Percentiles rank a stretch among this genome's conserved stretches.
Evolutionary conservation across 179 eudicot species (phyloP).

Genomic region (Monotropa hypopitys): DNA sequence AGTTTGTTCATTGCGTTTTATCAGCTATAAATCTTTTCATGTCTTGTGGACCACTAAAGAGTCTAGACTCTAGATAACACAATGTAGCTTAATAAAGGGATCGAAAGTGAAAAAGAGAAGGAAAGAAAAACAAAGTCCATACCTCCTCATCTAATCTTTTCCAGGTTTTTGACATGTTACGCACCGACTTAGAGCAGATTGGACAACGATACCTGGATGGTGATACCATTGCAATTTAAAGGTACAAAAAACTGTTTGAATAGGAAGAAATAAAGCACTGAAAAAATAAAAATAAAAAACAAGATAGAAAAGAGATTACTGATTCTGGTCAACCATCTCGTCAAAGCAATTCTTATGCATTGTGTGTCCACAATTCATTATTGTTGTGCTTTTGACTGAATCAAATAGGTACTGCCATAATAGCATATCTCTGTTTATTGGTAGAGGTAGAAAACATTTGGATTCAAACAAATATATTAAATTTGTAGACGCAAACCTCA

Average conservation of each 20-base stretch:
- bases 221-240: background rate
- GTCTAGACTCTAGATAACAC: background rate
- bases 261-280: background rate
- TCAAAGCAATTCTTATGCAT: constrained; percentile 51
- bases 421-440: constrained; percentile 8
- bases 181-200: constrained; percentile 57
- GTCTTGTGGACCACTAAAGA: background rate
- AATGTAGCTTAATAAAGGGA: background rate
- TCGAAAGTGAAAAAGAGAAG: too few species aligned
- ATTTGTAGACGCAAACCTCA: constrained; percentile 36
- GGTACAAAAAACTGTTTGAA: background rate
- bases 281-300: background rate
- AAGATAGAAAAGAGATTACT: constrained; percentile 25
- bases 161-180: constrained; percentile 54
- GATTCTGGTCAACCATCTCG: constrained; percentile 40
- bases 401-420: constrained; percentile 68
- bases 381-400: constrained; percentile 40
- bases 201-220: constrained; percentile 76
- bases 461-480: background rate
- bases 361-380: constrained; percentile 76
- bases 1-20: background rate
- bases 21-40: background rate
- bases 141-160: constrained; percentile 66
- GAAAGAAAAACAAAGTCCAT: background rate
- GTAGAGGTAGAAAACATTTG: background rate